phyloP scores from a whole-genome alignment of 768 basidiomycete species.

The Pleurotus giganteus region DNA sequence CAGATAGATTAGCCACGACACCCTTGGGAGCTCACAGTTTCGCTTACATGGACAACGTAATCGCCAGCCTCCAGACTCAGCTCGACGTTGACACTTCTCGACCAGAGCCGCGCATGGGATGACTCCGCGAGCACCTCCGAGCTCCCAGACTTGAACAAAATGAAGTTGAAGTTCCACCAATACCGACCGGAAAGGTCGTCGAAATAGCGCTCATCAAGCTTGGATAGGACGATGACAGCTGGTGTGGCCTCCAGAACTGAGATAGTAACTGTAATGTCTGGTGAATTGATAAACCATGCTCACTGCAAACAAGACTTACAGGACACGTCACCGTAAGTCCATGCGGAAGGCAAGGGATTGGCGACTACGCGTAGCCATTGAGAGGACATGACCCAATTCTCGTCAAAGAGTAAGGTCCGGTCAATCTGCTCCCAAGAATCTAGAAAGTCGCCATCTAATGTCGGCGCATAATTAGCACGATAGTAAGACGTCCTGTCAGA shows the following conservation, averaged over 20 bases:
- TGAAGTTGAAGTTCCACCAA: slow-evolving; percentile 45
- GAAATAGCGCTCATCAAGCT: slow-evolving; percentile 46
- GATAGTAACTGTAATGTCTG: slow-evolving; percentile 36
- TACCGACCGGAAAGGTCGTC: slow-evolving; percentile 32
- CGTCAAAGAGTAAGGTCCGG: slow-evolving; percentile 47
- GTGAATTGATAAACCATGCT: slow-evolving; percentile 1
- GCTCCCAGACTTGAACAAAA: slow-evolving; percentile 42
- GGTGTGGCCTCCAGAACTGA: slow-evolving; percentile 32
- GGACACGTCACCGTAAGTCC: slow-evolving; percentile 47
- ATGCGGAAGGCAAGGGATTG: slow-evolving; percentile 31
- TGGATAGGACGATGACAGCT: slow-evolving; percentile 46
- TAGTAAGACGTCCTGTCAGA: neutral
- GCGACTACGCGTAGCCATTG: slow-evolving; percentile 46
- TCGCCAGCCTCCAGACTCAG: slow-evolving; percentile 37
- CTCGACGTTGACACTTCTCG: slow-evolving; percentile 38
- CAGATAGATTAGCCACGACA: slow-evolving; percentile 11
- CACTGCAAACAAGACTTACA: slow-evolving; percentile 27
- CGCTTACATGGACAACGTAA: slow-evolving; percentile 38
- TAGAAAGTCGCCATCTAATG: slow-evolving; percentile 45
- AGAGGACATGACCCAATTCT: slow-evolving; percentile 47
- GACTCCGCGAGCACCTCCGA: slow-evolving; percentile 31
- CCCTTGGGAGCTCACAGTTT: neutral
- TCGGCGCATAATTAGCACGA: neutral
- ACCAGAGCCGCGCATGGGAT: slow-evolving; percentile 26
- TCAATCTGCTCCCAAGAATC: slow-evolving; percentile 46